Conservation (phyloP, 805 yeast genomes). For the Isabelozyma gotoi region DNA sequence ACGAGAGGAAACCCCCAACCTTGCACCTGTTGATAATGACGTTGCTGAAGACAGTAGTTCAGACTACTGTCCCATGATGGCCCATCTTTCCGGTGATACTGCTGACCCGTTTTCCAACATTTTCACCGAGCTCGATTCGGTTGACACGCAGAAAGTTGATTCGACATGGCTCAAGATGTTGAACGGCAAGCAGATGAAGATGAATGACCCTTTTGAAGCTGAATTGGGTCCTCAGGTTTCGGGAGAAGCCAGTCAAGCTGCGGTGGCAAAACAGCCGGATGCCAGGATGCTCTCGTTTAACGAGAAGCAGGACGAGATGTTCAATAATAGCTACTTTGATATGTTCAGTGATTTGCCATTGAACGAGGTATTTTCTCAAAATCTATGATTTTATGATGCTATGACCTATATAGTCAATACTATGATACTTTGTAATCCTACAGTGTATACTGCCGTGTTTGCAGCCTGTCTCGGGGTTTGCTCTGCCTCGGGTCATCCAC, state of each 20-base stretch:
- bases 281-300: neutral
- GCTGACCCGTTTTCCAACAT: neutral
- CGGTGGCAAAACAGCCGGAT: neutral
- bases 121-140: neutral
- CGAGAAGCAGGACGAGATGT: constrained; percentile 1
- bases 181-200: neutral
- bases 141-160: neutral
- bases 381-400: neutral
- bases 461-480: too few relatives aligned
- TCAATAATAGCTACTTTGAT: constrained; percentile 4
- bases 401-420: neutral
- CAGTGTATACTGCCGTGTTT: neutral
- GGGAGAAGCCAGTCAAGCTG: neutral
- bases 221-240: neutral
- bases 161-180: neutral
- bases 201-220: neutral
- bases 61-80: too few relatives aligned
- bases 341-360: constrained; percentile 12
- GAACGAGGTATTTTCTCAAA: constrained; percentile 7
- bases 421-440: neutral
- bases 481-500: too few relatives aligned
- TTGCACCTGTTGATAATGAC: too few relatives aligned
- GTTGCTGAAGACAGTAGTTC: too few relatives aligned
- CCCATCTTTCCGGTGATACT: too few relatives aligned
- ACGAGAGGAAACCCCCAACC: too few relatives aligned